Conservation (phyloP, 2,329 filamentous ascomycete genomes). For the Dryadomyces sulphureus region DNA sequence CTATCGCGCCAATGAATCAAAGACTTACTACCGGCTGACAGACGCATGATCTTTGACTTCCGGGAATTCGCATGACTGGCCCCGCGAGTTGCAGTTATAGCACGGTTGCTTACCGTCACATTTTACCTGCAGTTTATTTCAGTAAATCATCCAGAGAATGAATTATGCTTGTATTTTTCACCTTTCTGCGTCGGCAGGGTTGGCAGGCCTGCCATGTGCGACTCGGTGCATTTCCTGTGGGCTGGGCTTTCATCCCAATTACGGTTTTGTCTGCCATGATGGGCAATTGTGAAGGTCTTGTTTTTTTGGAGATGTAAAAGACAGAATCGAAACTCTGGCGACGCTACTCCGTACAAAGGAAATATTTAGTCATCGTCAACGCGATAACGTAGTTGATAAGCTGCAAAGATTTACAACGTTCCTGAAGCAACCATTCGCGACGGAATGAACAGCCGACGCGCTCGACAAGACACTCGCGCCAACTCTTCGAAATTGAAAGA, state of each 20-base stretch:
- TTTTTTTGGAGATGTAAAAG: not conserved
- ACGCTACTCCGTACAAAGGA: not conserved
- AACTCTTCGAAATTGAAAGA: no score
- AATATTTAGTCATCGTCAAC: not conserved
- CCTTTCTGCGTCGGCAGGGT: not conserved
- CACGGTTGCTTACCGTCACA: constrained; percentile 15
- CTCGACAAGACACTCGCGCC: no score
- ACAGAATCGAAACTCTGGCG: not conserved
- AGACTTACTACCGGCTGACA: constrained; percentile 10
- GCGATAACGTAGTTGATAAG: not conserved
- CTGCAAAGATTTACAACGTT: not conserved
- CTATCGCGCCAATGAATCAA: not conserved
- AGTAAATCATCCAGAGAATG: not conserved
- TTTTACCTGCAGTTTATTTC: constrained; percentile 12
- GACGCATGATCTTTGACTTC: constrained; percentile 14
- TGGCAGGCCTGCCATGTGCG: not conserved
- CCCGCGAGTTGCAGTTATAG: constrained; percentile 13
- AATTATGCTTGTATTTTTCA: not conserved
- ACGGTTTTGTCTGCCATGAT: not conserved
- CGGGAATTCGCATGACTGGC: constrained; percentile 11
- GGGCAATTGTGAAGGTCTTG: not conserved
- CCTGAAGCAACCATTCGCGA: no score
- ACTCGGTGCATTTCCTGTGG: not conserved
- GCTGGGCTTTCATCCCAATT: not conserved
- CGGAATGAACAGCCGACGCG: no score